These are phyloP conservation scores for Ophiosphaerella korrae DNA, from an alignment of 2,329 filamentous ascomycete species.

Conservation along the genomic window DNA sequence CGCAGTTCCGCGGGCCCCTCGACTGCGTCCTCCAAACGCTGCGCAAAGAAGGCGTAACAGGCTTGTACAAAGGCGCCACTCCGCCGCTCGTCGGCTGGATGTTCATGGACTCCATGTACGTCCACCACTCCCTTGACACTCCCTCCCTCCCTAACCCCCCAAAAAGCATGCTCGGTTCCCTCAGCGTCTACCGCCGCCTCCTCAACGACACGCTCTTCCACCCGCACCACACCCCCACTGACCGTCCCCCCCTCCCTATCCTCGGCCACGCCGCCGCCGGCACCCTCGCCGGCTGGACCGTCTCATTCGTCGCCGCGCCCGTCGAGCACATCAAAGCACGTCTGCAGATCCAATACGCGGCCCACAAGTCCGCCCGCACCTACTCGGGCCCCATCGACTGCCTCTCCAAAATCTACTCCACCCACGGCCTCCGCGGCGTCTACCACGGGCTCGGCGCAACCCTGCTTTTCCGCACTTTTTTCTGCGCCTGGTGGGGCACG, in stretches of 20 bases:
- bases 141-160: background rate
- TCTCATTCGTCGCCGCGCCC: conserved; percentile 89
- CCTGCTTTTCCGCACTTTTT: conserved; percentile 86
- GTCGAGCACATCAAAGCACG: conserved; percentile 95
- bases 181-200: conserved; percentile 86
- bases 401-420: conserved; percentile 60
- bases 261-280: conserved; percentile 88
- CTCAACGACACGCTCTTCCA: conserved; percentile 81
- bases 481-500: conserved; percentile 98
- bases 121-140: background rate
- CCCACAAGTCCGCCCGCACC: conserved; percentile 73
- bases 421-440: conserved; percentile 77
- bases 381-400: conserved; percentile 91
- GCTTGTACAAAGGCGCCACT: conserved; percentile 92
- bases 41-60: conserved; percentile 80
- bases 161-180: conserved; percentile 78
- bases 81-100: conserved; percentile 96
- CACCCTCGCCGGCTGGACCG: conserved; percentile 83
- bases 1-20: conserved; percentile 82
- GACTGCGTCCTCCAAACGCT: conserved; percentile 86
- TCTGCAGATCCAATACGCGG: conserved; percentile 91
- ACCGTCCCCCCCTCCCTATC: conserved; percentile 65
- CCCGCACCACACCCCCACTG: conserved; percentile 54
- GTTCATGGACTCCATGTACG: conserved; percentile 84
- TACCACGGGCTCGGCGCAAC: conserved; percentile 88